Evolutionary conservation across 192 early-diverging fungal genomes (phyloP).

Genomic region (Coemansia sp.): DNA sequence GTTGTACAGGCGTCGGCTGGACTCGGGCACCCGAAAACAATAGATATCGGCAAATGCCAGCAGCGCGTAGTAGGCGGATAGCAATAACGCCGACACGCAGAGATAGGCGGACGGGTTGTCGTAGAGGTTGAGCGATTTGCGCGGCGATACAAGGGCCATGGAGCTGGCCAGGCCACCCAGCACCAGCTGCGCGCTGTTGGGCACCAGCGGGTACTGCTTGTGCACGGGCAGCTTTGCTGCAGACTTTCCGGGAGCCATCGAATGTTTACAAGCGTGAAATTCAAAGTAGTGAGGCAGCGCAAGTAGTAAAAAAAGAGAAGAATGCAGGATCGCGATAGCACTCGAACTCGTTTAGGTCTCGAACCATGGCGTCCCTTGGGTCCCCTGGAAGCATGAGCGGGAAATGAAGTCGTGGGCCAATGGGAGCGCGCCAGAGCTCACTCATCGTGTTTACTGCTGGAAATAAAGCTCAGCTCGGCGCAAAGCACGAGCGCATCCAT

Average conservation of each 20-base stretch:
- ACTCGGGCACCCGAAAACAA: slow-evolving; percentile 23
- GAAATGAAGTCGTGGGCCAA: slow-evolving; percentile 12
- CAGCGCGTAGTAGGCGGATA: slow-evolving; percentile 40
- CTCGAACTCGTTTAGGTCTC: too few relatives aligned
- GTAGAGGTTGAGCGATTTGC: slow-evolving; percentile 37
- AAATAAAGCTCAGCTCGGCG: neutral
- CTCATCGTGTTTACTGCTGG: neutral
- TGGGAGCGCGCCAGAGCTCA: slow-evolving; percentile 11
- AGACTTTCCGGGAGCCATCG: neutral
- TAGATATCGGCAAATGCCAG: slow-evolving; percentile 39
- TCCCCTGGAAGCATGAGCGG: neutral
- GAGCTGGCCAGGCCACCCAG: slow-evolving; percentile 38
- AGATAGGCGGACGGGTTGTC: slow-evolving; percentile 33
- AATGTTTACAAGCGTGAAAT: too few relatives aligned
- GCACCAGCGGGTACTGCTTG: slow-evolving; percentile 39
- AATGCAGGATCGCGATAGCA: too few relatives aligned
- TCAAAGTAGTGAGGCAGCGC: neutral
- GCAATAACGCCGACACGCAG: slow-evolving; percentile 11
- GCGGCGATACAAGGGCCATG: slow-evolving; percentile 32
- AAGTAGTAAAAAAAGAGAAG: too few relatives aligned
- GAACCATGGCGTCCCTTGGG: neutral
- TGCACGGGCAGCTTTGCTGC: slow-evolving; percentile 1
- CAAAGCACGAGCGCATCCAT: neutral
- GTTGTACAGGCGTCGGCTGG: neutral
- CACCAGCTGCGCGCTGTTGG: slow-evolving; percentile 42